These are phyloP conservation scores for Citrus unshiu DNA, from an alignment of 345 rosid genomes.

Conservation along the genomic window DNA sequence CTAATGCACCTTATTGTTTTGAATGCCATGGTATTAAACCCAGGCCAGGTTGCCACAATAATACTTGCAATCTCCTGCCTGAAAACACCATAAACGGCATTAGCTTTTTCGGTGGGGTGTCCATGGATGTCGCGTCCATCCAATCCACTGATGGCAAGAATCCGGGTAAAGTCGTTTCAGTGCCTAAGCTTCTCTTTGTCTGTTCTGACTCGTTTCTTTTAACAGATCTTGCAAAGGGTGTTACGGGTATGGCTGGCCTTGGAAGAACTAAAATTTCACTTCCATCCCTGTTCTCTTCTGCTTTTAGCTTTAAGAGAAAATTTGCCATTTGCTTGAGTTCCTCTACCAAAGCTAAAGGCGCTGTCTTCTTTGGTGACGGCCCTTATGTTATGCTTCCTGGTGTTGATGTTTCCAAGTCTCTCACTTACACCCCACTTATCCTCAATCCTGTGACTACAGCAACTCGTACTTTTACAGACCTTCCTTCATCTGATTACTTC, in stretches of 20 bases:
- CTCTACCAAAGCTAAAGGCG: conserved; percentile 16
- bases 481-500: conserved; percentile 30
- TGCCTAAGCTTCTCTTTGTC: conserved; percentile 28
- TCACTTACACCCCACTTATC: conserved; percentile 34
- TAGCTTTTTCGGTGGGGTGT: conserved; percentile 29
- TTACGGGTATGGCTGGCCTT: conserved; percentile 29
- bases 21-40: conserved; percentile 21
- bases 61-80: conserved; percentile 35
- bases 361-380: conserved; percentile 31
- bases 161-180: conserved; percentile 27
- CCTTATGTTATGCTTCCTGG: conserved; percentile 29
- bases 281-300: conserved; percentile 25
- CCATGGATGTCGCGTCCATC: conserved; percentile 33
- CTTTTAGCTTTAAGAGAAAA: conserved; percentile 22
- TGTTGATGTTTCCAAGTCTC: conserved; percentile 29
- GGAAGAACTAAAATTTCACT: conserved; percentile 23
- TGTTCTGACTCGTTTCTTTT: conserved; percentile 16
- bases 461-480: background rate
- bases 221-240: conserved; percentile 24
- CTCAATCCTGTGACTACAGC: conserved; percentile 33
- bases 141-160: conserved; percentile 39
- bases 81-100: conserved; percentile 28
- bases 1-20: conserved; percentile 21
- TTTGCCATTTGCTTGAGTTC: conserved; percentile 36
- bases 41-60: conserved; percentile 46